A percentile compares a stretch with the other conserved stretches of the same genome.
Conservation (phyloP, 352 stramenopile species). For the Phytopythium ostracodes region DNA sequence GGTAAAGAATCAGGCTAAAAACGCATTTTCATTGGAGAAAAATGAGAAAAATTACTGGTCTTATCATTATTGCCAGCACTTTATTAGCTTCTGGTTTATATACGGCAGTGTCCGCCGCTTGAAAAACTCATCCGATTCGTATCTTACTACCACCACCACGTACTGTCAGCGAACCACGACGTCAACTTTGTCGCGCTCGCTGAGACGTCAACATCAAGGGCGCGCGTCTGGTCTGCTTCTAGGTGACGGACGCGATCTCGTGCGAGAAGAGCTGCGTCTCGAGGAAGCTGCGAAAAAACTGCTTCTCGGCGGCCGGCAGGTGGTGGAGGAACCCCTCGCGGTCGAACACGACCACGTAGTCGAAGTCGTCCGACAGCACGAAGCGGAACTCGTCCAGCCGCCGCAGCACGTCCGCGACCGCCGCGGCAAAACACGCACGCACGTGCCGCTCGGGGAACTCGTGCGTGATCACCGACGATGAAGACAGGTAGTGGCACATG, state of each 20-base stretch:
- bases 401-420: conserved; percentile 45
- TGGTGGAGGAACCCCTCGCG: conserved; percentile 57
- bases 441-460: conserved; percentile 58
- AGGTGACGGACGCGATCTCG: conserved; percentile 66
- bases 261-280: conserved; percentile 87
- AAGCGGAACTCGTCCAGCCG: conserved; percentile 78
- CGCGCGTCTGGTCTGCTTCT: not conserved
- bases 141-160: not conserved
- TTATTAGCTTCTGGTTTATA: not conserved
- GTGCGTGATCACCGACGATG: conserved; percentile 16
- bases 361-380: conserved; percentile 83
- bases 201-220: not conserved
- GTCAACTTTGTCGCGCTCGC: not conserved
- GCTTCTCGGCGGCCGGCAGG: conserved; percentile 45
- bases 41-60: too few species aligned
- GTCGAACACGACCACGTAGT: conserved; percentile 86
- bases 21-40: too few species aligned
- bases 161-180: not conserved
- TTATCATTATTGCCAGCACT: not conserved
- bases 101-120: not conserved
- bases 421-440: conserved; percentile 51
- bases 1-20: too few species aligned
- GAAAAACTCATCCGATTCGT: too few species aligned
- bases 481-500: conserved; percentile 36
- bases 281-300: conserved; percentile 76